Evolutionary conservation across 352 stramenopile genomes (phyloP).

Genomic region (Globisporangium viniferum): DNA sequence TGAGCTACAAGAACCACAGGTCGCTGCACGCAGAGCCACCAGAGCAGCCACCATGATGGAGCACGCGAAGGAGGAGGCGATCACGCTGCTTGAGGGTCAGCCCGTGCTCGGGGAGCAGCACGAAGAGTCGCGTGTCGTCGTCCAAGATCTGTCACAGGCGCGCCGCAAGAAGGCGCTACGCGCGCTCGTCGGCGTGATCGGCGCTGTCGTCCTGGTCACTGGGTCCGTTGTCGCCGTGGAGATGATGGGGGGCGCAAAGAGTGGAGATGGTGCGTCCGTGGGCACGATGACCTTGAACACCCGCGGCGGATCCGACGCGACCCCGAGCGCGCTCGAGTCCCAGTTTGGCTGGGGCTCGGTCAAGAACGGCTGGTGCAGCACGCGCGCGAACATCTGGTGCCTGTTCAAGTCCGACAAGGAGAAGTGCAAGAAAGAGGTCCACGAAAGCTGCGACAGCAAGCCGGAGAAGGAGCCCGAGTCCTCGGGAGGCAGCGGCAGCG

Average conservation of each 20-base stretch:
- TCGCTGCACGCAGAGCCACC: not conserved
- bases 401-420: constrained; percentile 28
- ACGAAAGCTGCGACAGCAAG: constrained; percentile 12
- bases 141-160: constrained; percentile 4
- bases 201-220: constrained; percentile 17
- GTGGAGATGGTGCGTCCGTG: not conserved
- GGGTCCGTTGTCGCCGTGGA: constrained; percentile 26
- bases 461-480: not conserved
- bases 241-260: constrained; percentile 14
- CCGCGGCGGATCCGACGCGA: not conserved
- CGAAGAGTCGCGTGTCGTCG: not conserved
- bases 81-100: constrained; percentile 14
- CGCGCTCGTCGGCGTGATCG: constrained; percentile 12
- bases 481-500: constrained; percentile 5
- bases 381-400: constrained; percentile 20
- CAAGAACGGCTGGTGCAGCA: constrained; percentile 23
- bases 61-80: constrained; percentile 11
- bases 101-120: not conserved
- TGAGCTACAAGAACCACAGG: not conserved
- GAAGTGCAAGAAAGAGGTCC: constrained; percentile 28
- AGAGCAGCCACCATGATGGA: constrained; percentile 8
- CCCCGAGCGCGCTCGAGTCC: constrained; percentile 17
- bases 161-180: constrained; percentile 10
- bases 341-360: constrained; percentile 24
- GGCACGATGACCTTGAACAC: constrained; percentile 14